These are phyloP conservation scores for Syncephalastrum racemosum DNA, from an alignment of 371 early-diverging fungal genomes.

Conservation along the genomic window DNA sequence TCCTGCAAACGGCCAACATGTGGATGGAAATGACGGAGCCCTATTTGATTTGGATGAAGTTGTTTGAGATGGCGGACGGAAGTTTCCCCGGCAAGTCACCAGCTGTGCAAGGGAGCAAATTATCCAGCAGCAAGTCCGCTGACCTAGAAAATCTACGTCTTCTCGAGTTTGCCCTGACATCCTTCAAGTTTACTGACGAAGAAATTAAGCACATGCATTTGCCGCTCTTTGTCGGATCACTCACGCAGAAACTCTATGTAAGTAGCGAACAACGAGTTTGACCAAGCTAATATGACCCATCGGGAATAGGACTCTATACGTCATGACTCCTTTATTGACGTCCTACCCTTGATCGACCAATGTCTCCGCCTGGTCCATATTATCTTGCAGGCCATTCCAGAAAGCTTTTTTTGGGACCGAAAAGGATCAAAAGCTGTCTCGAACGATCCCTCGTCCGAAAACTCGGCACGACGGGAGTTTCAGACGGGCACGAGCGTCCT, in stretches of 20 bases:
- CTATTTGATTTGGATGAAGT: constrained; percentile 75
- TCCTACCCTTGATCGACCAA: constrained; percentile 29
- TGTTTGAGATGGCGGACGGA: constrained; percentile 55
- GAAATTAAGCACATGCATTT: constrained; percentile 79
- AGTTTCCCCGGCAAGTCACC: constrained; percentile 39
- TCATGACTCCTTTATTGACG: constrained; percentile 29
- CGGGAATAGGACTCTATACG: constrained; percentile 16
- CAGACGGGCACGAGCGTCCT: constrained; percentile 24
- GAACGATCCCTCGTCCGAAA: not conserved
- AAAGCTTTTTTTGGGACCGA: constrained; percentile 30
- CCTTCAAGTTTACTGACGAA: constrained; percentile 76
- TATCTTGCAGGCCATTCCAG: constrained; percentile 34
- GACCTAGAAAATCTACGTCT: constrained; percentile 54
- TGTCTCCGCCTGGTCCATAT: constrained; percentile 28
- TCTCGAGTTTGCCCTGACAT: constrained; percentile 65
- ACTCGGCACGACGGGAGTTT: constrained; percentile 19
- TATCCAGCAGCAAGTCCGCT: not conserved
- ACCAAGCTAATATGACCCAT: constrained; percentile 1
- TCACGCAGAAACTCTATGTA: constrained; percentile 60
- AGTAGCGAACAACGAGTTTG: not conserved
- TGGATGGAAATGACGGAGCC: constrained; percentile 89
- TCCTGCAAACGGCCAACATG: constrained; percentile 82
- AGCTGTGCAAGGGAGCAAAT: not conserved
- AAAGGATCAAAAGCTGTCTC: constrained; percentile 7
- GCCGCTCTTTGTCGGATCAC: constrained; percentile 66